Conservation (phyloP, 352 stramenopile genomes). For the Globisporangium sylvaticum region DNA sequence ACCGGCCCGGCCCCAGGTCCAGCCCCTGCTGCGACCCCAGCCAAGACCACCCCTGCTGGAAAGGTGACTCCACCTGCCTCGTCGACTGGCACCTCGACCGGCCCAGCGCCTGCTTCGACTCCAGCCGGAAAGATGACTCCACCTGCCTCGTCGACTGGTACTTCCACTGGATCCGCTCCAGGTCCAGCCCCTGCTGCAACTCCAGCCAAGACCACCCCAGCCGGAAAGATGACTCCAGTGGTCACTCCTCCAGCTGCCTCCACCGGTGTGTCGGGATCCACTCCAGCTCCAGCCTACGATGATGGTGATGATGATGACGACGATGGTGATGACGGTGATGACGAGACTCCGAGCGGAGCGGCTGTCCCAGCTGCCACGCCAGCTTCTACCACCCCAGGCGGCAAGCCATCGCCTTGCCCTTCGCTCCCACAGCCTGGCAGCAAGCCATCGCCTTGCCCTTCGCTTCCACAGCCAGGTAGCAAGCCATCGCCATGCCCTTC, state of each 20-base stretch:
- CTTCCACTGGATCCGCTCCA: neutral
- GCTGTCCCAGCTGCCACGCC: neutral
- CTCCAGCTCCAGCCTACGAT: conserved; percentile 2
- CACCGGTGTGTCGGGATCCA: neutral
- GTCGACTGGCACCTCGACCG: neutral
- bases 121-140: neutral
- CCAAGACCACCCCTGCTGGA: neutral
- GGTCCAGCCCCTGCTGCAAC: conserved; percentile 1
- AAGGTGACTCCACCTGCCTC: neutral
- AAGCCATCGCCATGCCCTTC: conserved; percentile 26
- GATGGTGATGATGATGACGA: conserved; percentile 4
- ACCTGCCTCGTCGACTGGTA: neutral
- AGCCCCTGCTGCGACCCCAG: neutral
- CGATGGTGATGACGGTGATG: conserved; percentile 15
- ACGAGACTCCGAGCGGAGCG: neutral
- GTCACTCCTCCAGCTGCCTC: conserved; percentile 1
- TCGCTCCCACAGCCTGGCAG: conserved; percentile 24
- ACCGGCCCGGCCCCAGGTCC: neutral
- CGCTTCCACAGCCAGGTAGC: conserved; percentile 22
- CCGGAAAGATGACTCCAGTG: neutral
- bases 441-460: conserved; percentile 18
- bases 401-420: conserved; percentile 18
- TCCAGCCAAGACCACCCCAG: neutral
- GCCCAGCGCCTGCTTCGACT: neutral
- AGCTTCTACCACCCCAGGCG: conserved; percentile 11